Evolutionary conservation across 306 rosid genomes (phyloP).

Genomic region (Bauhinia variegata): DNA sequence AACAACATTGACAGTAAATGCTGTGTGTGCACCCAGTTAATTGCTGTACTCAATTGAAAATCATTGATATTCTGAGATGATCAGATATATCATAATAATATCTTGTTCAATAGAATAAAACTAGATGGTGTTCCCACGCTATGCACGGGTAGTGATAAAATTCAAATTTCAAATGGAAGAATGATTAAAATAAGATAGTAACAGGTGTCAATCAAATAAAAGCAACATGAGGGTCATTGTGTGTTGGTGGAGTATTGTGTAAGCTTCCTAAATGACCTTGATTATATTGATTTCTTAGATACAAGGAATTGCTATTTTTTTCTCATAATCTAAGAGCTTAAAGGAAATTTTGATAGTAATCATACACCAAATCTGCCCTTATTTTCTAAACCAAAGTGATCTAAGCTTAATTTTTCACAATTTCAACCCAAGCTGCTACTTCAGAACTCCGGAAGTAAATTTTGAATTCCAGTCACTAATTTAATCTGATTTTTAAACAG

Average conservation of each 20-base stretch:
- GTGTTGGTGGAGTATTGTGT: too few relatives aligned
- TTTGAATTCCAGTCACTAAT: background rate
- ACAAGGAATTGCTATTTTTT: background rate
- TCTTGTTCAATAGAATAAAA: constrained; percentile 1
- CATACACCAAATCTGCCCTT: background rate
- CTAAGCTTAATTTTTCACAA: constrained; percentile 8
- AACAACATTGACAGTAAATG: constrained; percentile 14
- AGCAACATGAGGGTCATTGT: too few relatives aligned
- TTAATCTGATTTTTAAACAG: background rate
- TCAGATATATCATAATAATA: constrained; percentile 3
- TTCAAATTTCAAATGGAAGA: too few relatives aligned
- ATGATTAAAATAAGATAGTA: too few relatives aligned
- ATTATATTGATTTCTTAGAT: background rate
- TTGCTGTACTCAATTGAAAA: constrained; percentile 9
- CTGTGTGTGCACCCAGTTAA: constrained; percentile 2
- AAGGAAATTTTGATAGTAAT: constrained; percentile 21
- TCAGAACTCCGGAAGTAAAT: background rate
- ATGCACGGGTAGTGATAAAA: too few relatives aligned
- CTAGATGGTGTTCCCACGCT: too few relatives aligned
- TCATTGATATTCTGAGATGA: constrained; percentile 25
- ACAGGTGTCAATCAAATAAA: too few relatives aligned
- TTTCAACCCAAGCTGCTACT: background rate
- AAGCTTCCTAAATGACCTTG: constrained; percentile 5
- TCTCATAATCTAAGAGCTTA: background rate
- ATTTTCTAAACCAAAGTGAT: background rate